Percentiles rank a stretch among this genome's conserved stretches.
These are phyloP conservation scores for Colletotrichum brevisporum DNA, from an alignment of 2,329 filamentous ascomycete species.

Conservation along the genomic window DNA sequence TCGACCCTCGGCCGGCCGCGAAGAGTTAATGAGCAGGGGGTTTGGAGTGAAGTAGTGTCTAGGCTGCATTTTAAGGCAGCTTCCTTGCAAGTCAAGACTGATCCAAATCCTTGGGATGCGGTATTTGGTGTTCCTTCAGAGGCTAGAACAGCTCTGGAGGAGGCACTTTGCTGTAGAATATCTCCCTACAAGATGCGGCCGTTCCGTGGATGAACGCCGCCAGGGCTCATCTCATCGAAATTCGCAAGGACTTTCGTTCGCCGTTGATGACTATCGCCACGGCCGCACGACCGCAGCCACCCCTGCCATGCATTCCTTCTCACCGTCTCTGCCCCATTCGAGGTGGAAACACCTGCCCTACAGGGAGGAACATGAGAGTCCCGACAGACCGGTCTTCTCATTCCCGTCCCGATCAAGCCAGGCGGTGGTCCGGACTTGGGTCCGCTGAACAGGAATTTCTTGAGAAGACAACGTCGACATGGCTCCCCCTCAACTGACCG, in stretches of 20 bases:
- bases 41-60: background rate
- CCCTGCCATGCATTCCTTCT: conserved; percentile 17
- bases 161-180: conserved; percentile 1
- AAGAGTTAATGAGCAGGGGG: background rate
- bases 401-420: background rate
- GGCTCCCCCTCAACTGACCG: background rate
- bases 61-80: background rate
- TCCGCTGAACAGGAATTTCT: conserved; percentile 7
- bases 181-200: background rate
- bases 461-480: background rate
- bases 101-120: conserved; percentile 21
- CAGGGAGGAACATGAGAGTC: background rate
- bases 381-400: background rate
- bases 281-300: conserved; percentile 1
- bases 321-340: background rate
- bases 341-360: conserved; percentile 4
- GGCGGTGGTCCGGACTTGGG: background rate
- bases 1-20: no score
- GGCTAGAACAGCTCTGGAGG: background rate
- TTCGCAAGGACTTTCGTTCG: conserved; percentile 9
- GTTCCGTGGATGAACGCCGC: background rate
- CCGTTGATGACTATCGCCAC: conserved; percentile 15
- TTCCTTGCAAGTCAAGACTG: conserved; percentile 2
- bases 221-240: conserved; percentile 9
- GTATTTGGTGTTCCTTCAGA: conserved; percentile 5